These are phyloP conservation scores for Sporothrix luriei DNA, from an alignment of 2,329 filamentous ascomycete genomes.

Conservation along the genomic window DNA sequence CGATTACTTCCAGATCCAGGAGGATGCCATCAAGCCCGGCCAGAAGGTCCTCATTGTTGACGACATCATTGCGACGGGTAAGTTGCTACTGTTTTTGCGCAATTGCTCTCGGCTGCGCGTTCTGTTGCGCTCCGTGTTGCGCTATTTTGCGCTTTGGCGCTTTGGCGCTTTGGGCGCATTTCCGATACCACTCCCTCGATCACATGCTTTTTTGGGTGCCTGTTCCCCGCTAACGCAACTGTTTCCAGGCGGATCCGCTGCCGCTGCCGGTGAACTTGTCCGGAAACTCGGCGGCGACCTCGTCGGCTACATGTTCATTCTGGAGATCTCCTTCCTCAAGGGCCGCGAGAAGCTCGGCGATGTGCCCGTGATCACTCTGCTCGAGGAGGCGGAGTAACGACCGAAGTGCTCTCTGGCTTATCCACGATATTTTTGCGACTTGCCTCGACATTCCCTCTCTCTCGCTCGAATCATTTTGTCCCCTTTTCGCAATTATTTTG, in stretches of 20 bases:
- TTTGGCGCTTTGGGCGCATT: not conserved
- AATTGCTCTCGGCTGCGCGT: no score
- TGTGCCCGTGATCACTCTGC: conserved; percentile 75
- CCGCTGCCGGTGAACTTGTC: conserved; percentile 83
- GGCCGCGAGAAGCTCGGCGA: conserved; percentile 86
- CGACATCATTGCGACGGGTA: conserved; percentile 98
- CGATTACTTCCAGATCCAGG: conserved; percentile 96
- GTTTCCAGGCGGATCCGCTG: conserved; percentile 78
- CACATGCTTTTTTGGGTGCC: conserved; percentile 23
- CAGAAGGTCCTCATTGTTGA: conserved; percentile 93
- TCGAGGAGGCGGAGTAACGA: conserved; percentile 52
- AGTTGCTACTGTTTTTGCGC: conserved; percentile 42
- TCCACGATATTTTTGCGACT: not conserved
- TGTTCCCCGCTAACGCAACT: conserved; percentile 23
- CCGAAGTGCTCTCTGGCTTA: not conserved
- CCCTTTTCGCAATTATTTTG: not conserved
- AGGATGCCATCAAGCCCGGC: conserved; percentile 77
- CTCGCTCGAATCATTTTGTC: not conserved
- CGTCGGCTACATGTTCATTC: conserved; percentile 89
- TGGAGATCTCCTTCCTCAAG: conserved; percentile 91
- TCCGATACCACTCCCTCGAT: not conserved
- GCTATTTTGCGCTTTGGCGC: not conserved
- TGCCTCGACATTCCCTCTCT: not conserved
- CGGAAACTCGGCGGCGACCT: conserved; percentile 82
- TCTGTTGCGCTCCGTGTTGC: not conserved